These are phyloP conservation scores for Pycnococcus provasolii DNA, from an alignment of 139 green algal species.

Conservation along the genomic window DNA sequence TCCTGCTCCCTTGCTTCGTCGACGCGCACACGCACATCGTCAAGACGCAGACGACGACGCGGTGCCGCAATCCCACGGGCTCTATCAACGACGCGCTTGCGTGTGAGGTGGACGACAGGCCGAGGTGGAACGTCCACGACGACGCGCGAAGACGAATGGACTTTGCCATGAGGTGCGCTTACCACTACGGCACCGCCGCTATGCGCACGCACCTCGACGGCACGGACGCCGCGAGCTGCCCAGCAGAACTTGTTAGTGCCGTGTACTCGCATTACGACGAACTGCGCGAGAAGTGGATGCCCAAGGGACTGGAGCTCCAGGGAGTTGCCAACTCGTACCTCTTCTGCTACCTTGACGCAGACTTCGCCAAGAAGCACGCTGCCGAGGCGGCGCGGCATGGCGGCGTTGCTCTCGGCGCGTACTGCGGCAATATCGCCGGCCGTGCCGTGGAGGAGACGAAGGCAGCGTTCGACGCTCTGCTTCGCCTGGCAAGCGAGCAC, in stretches of 20 bases:
- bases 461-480: not conserved
- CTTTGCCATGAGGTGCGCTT: not conserved
- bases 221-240: not conserved
- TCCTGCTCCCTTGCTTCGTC: not conserved
- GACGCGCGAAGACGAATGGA: not conserved
- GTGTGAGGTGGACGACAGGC: not conserved
- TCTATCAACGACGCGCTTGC: not conserved
- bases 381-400: not conserved
- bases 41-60: not conserved
- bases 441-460: not conserved
- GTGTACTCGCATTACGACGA: too few species aligned
- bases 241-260: too few species aligned
- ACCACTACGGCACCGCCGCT: not conserved
- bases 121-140: not conserved
- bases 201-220: constrained; percentile 3
- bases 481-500: not conserved
- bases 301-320: not conserved
- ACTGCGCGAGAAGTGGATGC: not conserved
- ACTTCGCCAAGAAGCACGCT: not conserved
- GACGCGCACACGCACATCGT: constrained; percentile 10
- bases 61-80: constrained; percentile 2
- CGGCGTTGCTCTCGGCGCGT: constrained; percentile 2
- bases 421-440: not conserved
- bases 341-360: not conserved
- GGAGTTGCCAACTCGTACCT: not conserved